Base-by-base conservation (phyloP, 2,329 filamentous ascomycete species). In the Pseudogymnoascus sp. region DNA sequence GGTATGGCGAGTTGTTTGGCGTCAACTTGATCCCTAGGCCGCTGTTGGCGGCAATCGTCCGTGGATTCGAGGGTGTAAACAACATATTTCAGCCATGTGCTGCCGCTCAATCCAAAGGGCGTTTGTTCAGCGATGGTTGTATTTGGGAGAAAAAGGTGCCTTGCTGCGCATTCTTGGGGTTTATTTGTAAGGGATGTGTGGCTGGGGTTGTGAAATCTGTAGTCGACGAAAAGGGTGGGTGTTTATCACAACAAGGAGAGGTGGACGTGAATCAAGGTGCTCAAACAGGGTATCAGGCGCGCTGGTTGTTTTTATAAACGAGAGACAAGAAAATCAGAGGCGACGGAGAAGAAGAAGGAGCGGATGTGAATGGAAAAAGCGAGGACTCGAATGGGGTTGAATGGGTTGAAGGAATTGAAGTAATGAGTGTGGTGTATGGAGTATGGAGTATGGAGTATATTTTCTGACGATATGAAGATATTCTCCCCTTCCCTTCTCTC, bases 1-100 rank as follows among this genome's bases (percentile, higher is more conserved):
- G 71, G 68, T 82, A 85, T 60, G 89, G 89, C 61, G 89, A 91
- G 71, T 84, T 90, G 62, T 88, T 86, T 60, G 90, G 89, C 61
- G 89, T 91, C 66, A 86, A 74, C 74, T 84, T 88, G 65, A 88
- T 76, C 21, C 67, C 69, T 3, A 69, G 59, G 19, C 66, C 63
- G 15, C 66, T 69, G 59, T 69, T 71, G 38, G 68, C 65, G 58
- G 66, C 61, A 59, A 70, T 67, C 21, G 66, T 68, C 59, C 68
- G 64, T 48, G 65, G 45, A 61, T 69, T 71, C 45, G 65, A 65
- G 21, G 70, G 70, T 58, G 70, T 72, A 35, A 68, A 70, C 63
- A 68, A 63, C 70, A 71, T 71, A 41, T 61, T 71, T 60, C 65
- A 68, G 69, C 68, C 65, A 69, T 71, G 65, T 62, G 63, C 38